These are phyloP conservation scores for Vitis rotundifolia DNA, from an alignment of 164 flowering plant genomes.

Conservation along the genomic window DNA sequence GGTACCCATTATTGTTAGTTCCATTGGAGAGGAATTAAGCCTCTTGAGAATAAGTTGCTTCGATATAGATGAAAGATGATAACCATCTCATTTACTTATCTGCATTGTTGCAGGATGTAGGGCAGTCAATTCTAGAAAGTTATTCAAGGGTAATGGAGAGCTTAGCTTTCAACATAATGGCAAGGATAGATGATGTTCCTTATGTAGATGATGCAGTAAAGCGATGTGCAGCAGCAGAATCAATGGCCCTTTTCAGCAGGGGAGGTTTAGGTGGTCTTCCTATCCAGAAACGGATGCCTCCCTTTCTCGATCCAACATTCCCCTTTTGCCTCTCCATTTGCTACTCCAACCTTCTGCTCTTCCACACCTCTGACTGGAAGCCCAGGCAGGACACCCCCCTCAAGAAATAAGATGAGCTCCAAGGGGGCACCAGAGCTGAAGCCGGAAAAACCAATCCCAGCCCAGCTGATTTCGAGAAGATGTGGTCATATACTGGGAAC, in stretches of 20 bases:
- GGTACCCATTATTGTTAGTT: too few species aligned
- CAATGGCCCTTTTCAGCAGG: conserved; percentile 45
- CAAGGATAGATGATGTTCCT: conserved; percentile 67
- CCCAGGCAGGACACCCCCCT: conserved; percentile 35
- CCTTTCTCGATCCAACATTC: conserved; percentile 61
- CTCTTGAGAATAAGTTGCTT: too few species aligned
- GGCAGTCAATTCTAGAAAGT: conserved; percentile 78
- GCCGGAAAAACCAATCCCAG: conserved; percentile 27
- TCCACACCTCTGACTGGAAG: conserved; percentile 50
- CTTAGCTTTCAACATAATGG: conserved; percentile 73
- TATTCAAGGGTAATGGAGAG: conserved; percentile 82
- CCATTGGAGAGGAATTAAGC: too few species aligned
- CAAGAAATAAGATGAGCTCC: conserved; percentile 17
- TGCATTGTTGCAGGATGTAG: conserved; percentile 56
- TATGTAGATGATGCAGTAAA: conserved; percentile 57
- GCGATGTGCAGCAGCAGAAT: conserved; percentile 43
- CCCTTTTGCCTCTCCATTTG: conserved; percentile 61
- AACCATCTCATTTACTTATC: background rate
- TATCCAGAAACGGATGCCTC: conserved; percentile 57
- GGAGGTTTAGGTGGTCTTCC: conserved; percentile 56
- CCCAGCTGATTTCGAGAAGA: conserved; percentile 41
- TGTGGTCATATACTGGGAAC: conserved; percentile 63
- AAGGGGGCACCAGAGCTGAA: conserved; percentile 28
- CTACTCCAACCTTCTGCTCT: conserved; percentile 58
- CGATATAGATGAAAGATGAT: background rate